A percentile compares a stretch with the other conserved stretches of the same genome.
phyloP scores from a whole-genome alignment of 192 early-diverging fungal genomes.

The Allomyces javanicus region DNA sequence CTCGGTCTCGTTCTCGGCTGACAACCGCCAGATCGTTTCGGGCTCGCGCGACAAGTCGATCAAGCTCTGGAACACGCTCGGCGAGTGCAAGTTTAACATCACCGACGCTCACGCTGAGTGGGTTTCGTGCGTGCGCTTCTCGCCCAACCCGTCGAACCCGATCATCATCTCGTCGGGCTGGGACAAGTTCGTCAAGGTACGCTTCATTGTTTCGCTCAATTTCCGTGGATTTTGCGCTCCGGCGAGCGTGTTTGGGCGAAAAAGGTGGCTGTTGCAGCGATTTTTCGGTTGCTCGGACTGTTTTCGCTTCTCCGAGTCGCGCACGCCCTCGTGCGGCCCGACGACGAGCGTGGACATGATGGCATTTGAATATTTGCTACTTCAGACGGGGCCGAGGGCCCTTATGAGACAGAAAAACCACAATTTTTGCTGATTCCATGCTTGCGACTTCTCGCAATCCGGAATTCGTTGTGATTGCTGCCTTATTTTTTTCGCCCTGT shows the following conservation, averaged over 20 bases:
- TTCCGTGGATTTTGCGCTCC: too few species aligned
- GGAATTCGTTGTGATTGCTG: too few species aligned
- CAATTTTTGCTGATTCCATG: constrained; percentile 6
- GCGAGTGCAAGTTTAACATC: constrained; percentile 99
- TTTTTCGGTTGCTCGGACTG: constrained; percentile 4
- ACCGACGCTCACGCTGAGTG: constrained; percentile 95
- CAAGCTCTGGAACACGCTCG: constrained; percentile 99
- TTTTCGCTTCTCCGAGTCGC: constrained; percentile 6
- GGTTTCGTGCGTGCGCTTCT: constrained; percentile 98
- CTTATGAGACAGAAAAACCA: constrained; percentile 38
- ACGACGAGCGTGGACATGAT: constrained; percentile 12
- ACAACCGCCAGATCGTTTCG: constrained; percentile 99
- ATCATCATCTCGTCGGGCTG: constrained; percentile 95
- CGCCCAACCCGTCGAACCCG: constrained; percentile 94
- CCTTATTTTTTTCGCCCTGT: too few species aligned
- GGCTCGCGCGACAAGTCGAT: constrained; percentile 96
- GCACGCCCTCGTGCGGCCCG: neutral
- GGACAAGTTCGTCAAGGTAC: constrained; percentile 99
- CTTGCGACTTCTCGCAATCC: too few species aligned
- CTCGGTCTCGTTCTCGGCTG: constrained; percentile 98
- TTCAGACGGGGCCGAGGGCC: constrained; percentile 33
- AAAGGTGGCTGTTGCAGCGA: neutral
- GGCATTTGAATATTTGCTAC: constrained; percentile 48
- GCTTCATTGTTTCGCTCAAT: constrained; percentile 1
- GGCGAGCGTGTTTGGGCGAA: too few species aligned